Evolutionary conservation across 208 protist genomes (phyloP), one percentile per base, ranked within the genome.

Genomic region (Trichomonas vaginalis): DNA sequence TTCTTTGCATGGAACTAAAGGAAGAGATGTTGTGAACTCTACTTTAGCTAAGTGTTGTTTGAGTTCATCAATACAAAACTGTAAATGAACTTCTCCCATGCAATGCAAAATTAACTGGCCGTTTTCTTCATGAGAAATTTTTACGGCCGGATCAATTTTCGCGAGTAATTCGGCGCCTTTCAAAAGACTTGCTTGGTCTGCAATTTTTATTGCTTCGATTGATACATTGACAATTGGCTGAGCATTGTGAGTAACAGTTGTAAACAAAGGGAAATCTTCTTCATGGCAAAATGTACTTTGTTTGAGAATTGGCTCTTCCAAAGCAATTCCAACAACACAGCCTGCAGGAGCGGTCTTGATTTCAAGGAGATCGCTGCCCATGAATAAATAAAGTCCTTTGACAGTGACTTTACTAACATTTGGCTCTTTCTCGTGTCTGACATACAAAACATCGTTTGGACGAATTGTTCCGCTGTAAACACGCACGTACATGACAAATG

Each of bases 181-280:
- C 46, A 95, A 21, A 61, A 96, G 95, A 8, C 2, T 46, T 56
- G 4, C 70, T 49, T 95, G 95, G 9, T 96, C 39, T 47, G 6
- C 9, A 35, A 95, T 45, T 0, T 79, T 47, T 37, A 23, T 0
- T 6, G 95, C 87, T 56, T 96, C 95, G 10, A 96, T 9, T 23
- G 82, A 90, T 39, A 96, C 95, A 23, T 95, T 90, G 14, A 96
- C 80, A 56, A 96, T 96, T 27, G 95, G 95, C 15, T 90, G 95
- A 1, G 95, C 90, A 48, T 61, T 49, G 35, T 95, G 95, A 32
- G 47, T 83, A 21, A 37, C 37, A 6, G 95, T 6, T 95, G 37
- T 61, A 42, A 96, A 96, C 21, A 95, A 95, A 21, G 51, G 49
- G 10, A 88, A 39, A 42, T 88, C 49, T 46, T 8, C 14, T 32